Evolutionary conservation across 2,329 filamentous ascomycete species (phyloP), one percentile per base, ranked within the genome.

Genomic region (Talaromyces sp.): DNA sequence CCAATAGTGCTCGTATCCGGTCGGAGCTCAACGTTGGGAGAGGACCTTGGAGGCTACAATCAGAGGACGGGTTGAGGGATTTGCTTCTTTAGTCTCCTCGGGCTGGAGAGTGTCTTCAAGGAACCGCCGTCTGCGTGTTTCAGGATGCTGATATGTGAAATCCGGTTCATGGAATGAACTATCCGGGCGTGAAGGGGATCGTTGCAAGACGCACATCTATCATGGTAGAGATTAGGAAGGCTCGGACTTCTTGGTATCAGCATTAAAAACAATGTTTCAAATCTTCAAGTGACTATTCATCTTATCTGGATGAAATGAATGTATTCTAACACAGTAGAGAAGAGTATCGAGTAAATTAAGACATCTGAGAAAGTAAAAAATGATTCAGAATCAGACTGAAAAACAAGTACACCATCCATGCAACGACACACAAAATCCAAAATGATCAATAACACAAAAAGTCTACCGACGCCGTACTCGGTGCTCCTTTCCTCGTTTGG

Each of bases 401-500:
- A 37, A 55, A 62, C 40, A 65, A 65, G 59, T 40, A 57, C 50
- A 57, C 60, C 50, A 61, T 25, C 60, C 60, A 62, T 57, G 60
- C 54, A 31, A 55, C 18, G 62, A 44, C 52, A 63, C 7, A 46
- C 6, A 39, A 28, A 62, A 57, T 40, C 23, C 33, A 33, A 55
- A 46, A 54, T 14, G n/a, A 23, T 21, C 31, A 58, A 16, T 44
- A 39, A 7, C 21, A 35, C 56, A 18, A 25, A 40, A 7, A 55
- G 14, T 64, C 68, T 66, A 76, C 58, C 73, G 73, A 61, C 73
- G 73, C 66, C 75, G 75, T n/a, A 80, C 69, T 56, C 75, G 77
- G 67, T 80, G 79, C 64, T 81, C 79, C 59, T 79, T 78, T 60
- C 79, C 77, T 66, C 78, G 79, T 69, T 78, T 80, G 44, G 75